A percentile compares a stretch with the other conserved stretches of the same genome.
These are phyloP conservation scores for Blastomyces gilchristii DNA, from an alignment of 2,329 filamentous ascomycete species.

Conservation along the genomic window DNA sequence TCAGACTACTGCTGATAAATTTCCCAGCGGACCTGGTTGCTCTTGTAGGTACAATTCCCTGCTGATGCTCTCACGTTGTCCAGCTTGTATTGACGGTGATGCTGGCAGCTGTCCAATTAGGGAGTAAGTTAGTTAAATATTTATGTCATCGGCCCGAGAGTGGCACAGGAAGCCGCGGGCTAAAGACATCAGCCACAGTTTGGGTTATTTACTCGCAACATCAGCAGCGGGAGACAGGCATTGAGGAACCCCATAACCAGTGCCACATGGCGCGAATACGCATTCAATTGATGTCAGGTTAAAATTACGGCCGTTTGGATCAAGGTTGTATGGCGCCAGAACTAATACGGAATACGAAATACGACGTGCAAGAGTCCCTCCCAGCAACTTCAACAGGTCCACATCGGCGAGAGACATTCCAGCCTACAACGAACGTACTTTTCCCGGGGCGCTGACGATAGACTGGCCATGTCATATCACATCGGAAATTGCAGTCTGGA, in stretches of 20 bases:
- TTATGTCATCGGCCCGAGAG: neutral
- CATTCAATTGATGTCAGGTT: neutral
- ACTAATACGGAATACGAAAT: slow-evolving; percentile 7
- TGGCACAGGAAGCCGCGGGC: neutral
- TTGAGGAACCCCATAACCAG: neutral
- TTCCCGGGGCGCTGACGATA: neutral
- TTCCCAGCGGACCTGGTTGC: neutral
- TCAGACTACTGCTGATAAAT: neutral
- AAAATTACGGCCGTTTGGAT: neutral
- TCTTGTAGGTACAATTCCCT: neutral
- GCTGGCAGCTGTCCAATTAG: neutral
- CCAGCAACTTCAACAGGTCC: neutral
- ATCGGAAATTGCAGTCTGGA: neutral
- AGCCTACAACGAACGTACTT: neutral
- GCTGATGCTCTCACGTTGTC: slow-evolving; percentile 1
- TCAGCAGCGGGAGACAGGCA: neutral
- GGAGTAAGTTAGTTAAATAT: neutral
- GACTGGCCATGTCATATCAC: neutral
- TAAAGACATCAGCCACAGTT: neutral
- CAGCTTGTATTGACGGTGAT: neutral
- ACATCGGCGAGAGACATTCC: neutral
- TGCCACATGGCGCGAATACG: neutral
- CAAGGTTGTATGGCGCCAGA: neutral
- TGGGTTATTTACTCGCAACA: neutral
- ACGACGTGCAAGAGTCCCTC: slow-evolving; percentile 16